A percentile compares a stretch with the other conserved stretches of the same genome.
Conservation (phyloP, 345 rosid genomes). For the Linum usitatissimum region DNA sequence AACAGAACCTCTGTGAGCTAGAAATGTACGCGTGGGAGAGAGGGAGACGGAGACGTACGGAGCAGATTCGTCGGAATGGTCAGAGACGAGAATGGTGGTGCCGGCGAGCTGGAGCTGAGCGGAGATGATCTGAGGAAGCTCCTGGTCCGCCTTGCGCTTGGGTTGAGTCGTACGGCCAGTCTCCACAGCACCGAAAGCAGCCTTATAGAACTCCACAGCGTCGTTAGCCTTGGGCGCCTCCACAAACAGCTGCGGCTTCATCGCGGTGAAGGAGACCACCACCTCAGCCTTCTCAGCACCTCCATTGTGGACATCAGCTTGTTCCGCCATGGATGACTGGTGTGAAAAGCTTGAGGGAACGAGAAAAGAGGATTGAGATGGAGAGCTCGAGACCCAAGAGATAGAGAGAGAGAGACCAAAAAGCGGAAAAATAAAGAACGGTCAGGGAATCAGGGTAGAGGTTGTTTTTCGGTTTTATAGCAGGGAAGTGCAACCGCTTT, state of each 20-base stretch:
- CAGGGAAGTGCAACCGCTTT: too few relatives aligned
- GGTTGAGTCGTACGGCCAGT: constrained; percentile 46
- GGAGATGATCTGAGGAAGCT: constrained; percentile 66
- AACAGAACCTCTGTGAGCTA: background rate
- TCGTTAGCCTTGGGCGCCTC: constrained; percentile 75
- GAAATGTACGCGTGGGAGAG: background rate
- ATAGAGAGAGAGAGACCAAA: background rate
- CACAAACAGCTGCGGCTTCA: constrained; percentile 56
- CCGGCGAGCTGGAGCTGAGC: constrained; percentile 65
- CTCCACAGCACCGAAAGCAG: constrained; percentile 68
- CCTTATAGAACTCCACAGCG: constrained; percentile 75
- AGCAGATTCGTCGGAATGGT: constrained; percentile 27
- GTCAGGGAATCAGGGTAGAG: constrained; percentile 14
- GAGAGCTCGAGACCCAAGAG: background rate
- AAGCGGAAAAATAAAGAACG: constrained; percentile 20
- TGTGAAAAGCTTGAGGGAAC: background rate
- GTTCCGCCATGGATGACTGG: constrained; percentile 38
- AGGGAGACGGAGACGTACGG: constrained; percentile 23
- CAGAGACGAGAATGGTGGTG: constrained; percentile 44
- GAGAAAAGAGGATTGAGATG: background rate
- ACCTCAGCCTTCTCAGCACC: constrained; percentile 25
- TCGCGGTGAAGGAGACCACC: constrained; percentile 39
- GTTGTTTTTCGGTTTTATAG: background rate
- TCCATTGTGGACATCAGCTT: constrained; percentile 42
- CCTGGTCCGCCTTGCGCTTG: constrained; percentile 91